Conservation (phyloP, 1,284 basidiomycete genomes). For the Ceratorhiza oryzae-sativae region DNA sequence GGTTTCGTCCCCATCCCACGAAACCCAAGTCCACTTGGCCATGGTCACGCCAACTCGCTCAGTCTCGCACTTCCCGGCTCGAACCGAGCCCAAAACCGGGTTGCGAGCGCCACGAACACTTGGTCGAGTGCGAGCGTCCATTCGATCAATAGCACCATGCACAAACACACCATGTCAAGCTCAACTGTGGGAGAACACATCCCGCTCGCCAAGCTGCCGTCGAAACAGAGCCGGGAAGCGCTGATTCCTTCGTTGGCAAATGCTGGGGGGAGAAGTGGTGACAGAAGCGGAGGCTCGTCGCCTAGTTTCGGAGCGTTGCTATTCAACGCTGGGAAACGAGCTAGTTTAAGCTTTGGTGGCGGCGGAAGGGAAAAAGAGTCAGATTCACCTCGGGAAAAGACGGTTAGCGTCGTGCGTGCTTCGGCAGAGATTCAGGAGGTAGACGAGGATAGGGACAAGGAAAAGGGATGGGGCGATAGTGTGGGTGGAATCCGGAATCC, state of each 20-base stretch:
- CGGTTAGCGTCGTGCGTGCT: not conserved
- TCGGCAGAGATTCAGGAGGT: not conserved
- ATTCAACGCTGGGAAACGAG: slow-evolving; percentile 23
- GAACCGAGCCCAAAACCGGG: slow-evolving; percentile 1
- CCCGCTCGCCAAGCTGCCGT: slow-evolving; percentile 14
- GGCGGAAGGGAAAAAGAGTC: not conserved
- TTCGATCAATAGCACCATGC: not conserved
- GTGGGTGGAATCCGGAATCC: slow-evolving; percentile 23
- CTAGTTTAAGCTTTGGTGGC: slow-evolving; percentile 21
- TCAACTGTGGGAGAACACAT: slow-evolving; percentile 31
- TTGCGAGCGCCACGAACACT: not conserved
- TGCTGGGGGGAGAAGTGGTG: not conserved
- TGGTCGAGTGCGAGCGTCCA: slow-evolving; percentile 13
- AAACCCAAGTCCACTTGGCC: slow-evolving; percentile 24
- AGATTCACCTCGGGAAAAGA: not conserved
- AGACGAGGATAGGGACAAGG: slow-evolving; percentile 23
- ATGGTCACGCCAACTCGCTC: not conserved
- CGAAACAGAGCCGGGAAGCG: slow-evolving; percentile 29
- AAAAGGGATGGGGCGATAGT: slow-evolving; percentile 36
- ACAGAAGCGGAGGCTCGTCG: not conserved
- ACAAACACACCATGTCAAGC: slow-evolving; percentile 9
- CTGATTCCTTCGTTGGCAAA: not conserved
- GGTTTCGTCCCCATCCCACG: slow-evolving; percentile 2
- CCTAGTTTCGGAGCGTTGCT: slow-evolving; percentile 31
- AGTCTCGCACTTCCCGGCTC: slow-evolving; percentile 19